Evolutionary conservation across 1,139 yeast genomes (phyloP).

Genomic region (Blastobotrys apis): DNA sequence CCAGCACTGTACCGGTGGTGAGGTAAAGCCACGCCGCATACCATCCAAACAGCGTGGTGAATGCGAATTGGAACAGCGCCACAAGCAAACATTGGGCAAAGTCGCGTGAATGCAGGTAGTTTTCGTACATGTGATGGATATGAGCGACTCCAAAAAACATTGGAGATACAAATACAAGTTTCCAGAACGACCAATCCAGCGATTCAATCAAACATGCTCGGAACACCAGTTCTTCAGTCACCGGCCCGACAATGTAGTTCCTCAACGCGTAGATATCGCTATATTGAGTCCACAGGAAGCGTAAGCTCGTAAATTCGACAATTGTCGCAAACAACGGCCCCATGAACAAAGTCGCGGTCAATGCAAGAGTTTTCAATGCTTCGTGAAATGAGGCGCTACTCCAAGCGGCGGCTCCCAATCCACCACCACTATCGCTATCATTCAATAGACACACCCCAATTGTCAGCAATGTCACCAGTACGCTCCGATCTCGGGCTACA

Average conservation of each 20-base stretch:
- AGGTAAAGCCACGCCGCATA: conserved; percentile 60
- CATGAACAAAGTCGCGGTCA: conserved; percentile 38
- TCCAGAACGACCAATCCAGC: conserved; percentile 29
- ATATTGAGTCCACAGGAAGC: conserved; percentile 21
- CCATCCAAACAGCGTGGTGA: conserved; percentile 78
- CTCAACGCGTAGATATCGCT: conserved; percentile 50
- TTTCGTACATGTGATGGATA: conserved; percentile 72
- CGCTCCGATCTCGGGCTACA: conserved; percentile 41
- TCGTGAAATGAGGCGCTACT: conserved; percentile 10
- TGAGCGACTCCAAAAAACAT: conserved; percentile 87
- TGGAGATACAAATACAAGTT: conserved; percentile 48
- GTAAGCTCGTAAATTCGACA: conserved; percentile 24
- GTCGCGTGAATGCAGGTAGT: conserved; percentile 32
- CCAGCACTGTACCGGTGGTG: conserved; percentile 54
- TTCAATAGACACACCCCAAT: conserved; percentile 18
- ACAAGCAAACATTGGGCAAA: conserved; percentile 26
- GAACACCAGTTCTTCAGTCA: conserved; percentile 82
- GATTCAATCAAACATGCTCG: conserved; percentile 56
- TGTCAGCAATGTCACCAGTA: conserved; percentile 36
- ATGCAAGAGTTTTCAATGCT: not conserved
- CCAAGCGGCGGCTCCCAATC: not conserved
- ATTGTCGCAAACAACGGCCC: conserved; percentile 55
- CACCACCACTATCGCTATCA: not conserved
- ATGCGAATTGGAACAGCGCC: conserved; percentile 55
- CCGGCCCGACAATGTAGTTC: conserved; percentile 72